Conservation (phyloP, 371 early-diverging fungal species). For the Lichtheimia hyalospora region DNA sequence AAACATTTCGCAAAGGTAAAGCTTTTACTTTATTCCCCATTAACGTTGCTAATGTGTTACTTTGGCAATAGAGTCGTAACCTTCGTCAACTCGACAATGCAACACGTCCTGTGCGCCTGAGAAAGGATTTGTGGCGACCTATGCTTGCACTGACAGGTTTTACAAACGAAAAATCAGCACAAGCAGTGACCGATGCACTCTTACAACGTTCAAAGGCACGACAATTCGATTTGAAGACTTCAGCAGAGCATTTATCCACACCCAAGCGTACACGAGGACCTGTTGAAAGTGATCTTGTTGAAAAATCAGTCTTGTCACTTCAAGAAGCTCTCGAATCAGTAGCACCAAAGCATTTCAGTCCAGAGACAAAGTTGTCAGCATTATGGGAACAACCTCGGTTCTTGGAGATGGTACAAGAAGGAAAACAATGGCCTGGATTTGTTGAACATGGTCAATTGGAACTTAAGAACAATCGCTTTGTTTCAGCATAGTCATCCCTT, state of each 20-base stretch:
- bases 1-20: slow-evolving; percentile 42
- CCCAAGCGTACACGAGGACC: slow-evolving; percentile 49
- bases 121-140: slow-evolving; percentile 65
- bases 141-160: slow-evolving; percentile 59
- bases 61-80: slow-evolving; percentile 34
- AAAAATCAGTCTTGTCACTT: slow-evolving; percentile 36
- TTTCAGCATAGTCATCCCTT: slow-evolving; percentile 5
- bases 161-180: slow-evolving; percentile 45
- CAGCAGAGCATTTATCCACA: slow-evolving; percentile 36
- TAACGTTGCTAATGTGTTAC: no score
- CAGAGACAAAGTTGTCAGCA: slow-evolving; percentile 30
- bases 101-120: slow-evolving; percentile 44
- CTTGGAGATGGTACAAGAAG: slow-evolving; percentile 39
- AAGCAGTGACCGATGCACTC: slow-evolving; percentile 60
- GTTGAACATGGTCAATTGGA: slow-evolving; percentile 47
- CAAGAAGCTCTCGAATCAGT: slow-evolving; percentile 41
- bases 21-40: no score
- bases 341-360: slow-evolving; percentile 17
- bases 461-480: slow-evolving; percentile 46
- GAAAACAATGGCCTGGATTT: slow-evolving; percentile 43
- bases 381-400: slow-evolving; percentile 52
- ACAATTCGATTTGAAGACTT: slow-evolving; percentile 35
- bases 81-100: slow-evolving; percentile 39
- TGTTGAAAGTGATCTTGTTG: slow-evolving; percentile 41
- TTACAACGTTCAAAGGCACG: slow-evolving; percentile 45